Base-by-base conservation (phyloP, 768 basidiomycete species). In the Clathrus columnatus region DNA sequence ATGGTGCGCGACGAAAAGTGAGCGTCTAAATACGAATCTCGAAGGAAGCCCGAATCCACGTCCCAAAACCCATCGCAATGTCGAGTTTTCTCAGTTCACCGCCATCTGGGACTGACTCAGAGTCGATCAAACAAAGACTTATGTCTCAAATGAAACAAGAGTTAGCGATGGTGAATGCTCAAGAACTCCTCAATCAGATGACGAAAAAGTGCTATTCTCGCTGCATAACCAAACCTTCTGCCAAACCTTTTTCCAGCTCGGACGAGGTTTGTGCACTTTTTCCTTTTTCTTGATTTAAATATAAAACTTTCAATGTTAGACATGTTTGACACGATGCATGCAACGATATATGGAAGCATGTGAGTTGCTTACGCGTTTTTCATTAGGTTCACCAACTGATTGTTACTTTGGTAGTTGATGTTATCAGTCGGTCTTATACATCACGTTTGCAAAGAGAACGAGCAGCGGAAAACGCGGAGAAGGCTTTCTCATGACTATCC, bases 261-360 rank as follows among this genome's bases (percentile, higher is more conserved):
- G 51, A 53, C 21, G 51, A 53, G 51, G 51, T 53, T 21, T n/a
- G 41, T 18, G 24, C 16, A 41, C 51, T 10, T 10, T 26, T 28
- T 24, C 17, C n/a, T 2, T 20, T 24, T 23, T 26, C 44, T 41
- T 11, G 42, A 21, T 18, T 27, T 53, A 26, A 16, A 27, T 45
- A 41, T n/a, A 26, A 17, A 36, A 36, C n/a, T 36, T 36, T 24
- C 29, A 30, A 36, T 17, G 5, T 21, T 44, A 53, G 51, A 53
- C 51, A 1, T 53, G 51, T 53, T 44, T 53, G 27, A 53, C 32
- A 4, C 51, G 51, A 27, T 53, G 51, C 44, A 53, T 53, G 51
- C 36, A 53, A n/a, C 51, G 51, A 28, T 53, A 53, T 41, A 53
- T 53, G 51, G 51, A 53, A 41, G 51, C 51, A 53, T 53, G 51